Base-by-base conservation (phyloP, 2,329 filamentous ascomycete species). In the Setomelanomma holmii region DNA sequence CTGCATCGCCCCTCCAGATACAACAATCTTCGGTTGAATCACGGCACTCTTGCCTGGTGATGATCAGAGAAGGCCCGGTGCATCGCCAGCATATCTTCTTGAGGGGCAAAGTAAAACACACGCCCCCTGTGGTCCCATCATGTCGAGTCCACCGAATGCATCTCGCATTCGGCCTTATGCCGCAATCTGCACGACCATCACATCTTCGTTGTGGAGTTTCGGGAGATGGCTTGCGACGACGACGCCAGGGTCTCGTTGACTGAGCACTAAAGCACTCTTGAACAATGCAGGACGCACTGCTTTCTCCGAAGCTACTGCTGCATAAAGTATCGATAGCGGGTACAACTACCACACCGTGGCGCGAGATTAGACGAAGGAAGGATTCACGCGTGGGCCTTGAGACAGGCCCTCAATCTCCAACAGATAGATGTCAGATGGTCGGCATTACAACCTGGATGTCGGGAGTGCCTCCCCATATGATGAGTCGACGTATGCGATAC, bases 231-330 rank as follows among this genome's bases (percentile, higher is more conserved):
- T 39, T 49, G 50, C 42, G 34, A 55, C 46, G 38, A 40, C 33
- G 30, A 16, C 21, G 40, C 23, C 23, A 40, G 43, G 33, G 23
- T 24, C 5, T 36, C 35, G 33, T 19, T 46, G 48, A 55, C 50
- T 30, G 45, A 57, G 16, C 35, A 33, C 17, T 22, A 52, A 35
- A 40, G 21, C 44, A 22, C 34, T 30, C 45, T 49, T 47, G 49
- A 41, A 55, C 36, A 39, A 62, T 62, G 57, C 58, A 55, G 36
- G 17, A 43, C 39, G 46, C 44, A 56, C 41, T 47, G 53, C 49
- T 50, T 56, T 30, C 45, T 58, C 60, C 60, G 63, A 58, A 56
- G 60, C 61, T 63, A 65, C 60, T 58, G 56, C 55, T 61, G 51
- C 56, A 56, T 43, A 52, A 41, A 53, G 49, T 51, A 61, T 60